Conservation (phyloP, 1,284 basidiomycete species). For the Retiboletus flavoniger region DNA sequence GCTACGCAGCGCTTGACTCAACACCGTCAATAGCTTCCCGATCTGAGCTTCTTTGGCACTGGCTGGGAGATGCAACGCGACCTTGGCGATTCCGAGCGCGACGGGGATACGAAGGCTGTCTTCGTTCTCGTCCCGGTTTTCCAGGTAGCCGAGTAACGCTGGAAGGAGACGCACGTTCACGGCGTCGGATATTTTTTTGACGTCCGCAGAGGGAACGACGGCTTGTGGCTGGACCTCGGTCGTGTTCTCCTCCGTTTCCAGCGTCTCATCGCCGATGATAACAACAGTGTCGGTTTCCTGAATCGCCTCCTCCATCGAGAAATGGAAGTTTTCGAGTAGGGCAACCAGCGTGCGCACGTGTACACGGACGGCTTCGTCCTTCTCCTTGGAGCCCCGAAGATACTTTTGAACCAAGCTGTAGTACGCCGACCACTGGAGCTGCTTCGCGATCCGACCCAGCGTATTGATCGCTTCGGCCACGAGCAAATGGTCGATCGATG, state of each 20-base stretch:
- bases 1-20: conserved; percentile 87
- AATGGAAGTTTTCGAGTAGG: conserved; percentile 91
- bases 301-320: conserved; percentile 67
- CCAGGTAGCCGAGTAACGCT: conserved; percentile 74
- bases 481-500: conserved; percentile 84
- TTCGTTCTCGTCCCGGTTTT: conserved; percentile 82
- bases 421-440: conserved; percentile 85
- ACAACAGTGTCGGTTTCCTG: conserved; percentile 31
- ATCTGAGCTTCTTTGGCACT: conserved; percentile 69
- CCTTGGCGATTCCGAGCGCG: conserved; percentile 82
- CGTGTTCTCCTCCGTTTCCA: conserved; percentile 31
- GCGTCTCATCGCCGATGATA: conserved; percentile 31
- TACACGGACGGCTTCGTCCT: conserved; percentile 75
- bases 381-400: conserved; percentile 69
- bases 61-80: conserved; percentile 80
- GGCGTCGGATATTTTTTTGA: conserved; percentile 66
- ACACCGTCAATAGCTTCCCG: conserved; percentile 75
- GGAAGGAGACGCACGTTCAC: conserved; percentile 79
- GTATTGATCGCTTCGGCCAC: conserved; percentile 87
- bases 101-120: conserved; percentile 87
- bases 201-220: conserved; percentile 24
- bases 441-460: conserved; percentile 72
- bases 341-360: conserved; percentile 85
- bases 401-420: conserved; percentile 81
- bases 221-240: conserved; percentile 15